phyloP scores from a whole-genome alignment of 2,329 filamentous ascomycete species.

The Waltergamsia citrina region DNA sequence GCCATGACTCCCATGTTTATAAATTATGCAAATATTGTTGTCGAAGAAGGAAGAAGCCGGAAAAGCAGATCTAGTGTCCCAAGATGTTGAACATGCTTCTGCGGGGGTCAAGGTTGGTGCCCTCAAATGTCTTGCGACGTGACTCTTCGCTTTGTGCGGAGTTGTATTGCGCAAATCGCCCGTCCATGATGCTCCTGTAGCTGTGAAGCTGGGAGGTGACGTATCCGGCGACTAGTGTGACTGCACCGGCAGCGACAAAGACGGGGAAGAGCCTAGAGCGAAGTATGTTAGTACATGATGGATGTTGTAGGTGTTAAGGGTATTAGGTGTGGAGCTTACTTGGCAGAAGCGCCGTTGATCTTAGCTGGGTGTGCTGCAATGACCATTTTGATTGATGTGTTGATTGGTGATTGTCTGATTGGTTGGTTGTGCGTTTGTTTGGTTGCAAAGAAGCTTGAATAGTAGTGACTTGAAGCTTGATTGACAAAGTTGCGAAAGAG shows the following conservation, averaged over 20 bases:
- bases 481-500: no score
- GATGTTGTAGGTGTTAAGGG: neutral
- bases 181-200: constrained; percentile 17
- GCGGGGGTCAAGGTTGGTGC: constrained; percentile 14
- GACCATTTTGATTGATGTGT: constrained; percentile 1
- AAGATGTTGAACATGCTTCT: constrained; percentile 17
- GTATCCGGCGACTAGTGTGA: constrained; percentile 15
- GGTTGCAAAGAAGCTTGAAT: neutral
- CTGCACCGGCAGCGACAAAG: neutral
- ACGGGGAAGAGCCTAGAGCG: no score
- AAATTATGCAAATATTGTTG: no score
- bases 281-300: no score
- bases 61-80: constrained; percentile 5
- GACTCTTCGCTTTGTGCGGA: constrained; percentile 17
- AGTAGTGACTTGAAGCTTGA: neutral
- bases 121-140: constrained; percentile 15
- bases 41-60: neutral
- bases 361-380: neutral
- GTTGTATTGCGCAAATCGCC: constrained; percentile 20
- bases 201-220: constrained; percentile 15
- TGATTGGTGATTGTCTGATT: neutral
- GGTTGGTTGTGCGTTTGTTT: neutral
- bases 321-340: no score
- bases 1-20: no score
- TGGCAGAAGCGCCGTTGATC: neutral